Evolutionary conservation across 345 rosid genomes (phyloP), one percentile per base, ranked within the genome.

Genomic region (Syzygium jambos): DNA sequence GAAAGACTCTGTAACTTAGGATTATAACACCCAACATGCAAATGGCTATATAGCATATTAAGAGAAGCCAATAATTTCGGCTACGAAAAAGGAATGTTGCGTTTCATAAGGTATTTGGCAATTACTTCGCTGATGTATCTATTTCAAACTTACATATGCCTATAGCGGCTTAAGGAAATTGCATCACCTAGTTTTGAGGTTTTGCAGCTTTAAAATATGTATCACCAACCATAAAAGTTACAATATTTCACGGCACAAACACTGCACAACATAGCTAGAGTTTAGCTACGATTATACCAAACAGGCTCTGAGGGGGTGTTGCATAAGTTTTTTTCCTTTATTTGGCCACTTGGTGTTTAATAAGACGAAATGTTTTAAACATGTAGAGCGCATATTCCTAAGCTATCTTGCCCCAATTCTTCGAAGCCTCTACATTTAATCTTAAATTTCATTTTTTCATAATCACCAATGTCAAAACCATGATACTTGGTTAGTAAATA

Each of bases 1-100:
- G 17, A 5, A 52, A 13, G 73, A 61, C 38, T 2, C 5, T n/a
- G 38, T 61, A 13, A n/a, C 73, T 61, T 61, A n/a, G 17, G 34
- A n/a, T 61, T 61, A 61, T n/a, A 61, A 61, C 17, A n/a, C 17
- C 14, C n/a, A 17, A n/a, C 9, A 13, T n/a, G 19, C 9, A n/a
- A 61, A 61, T 61, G 34, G 30, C 17, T n/a, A n/a, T n/a, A 61
- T 61, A 61, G 16, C 54, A 14, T 13, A 15, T 4, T 15, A 52
- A n/a, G 2, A 61, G 38, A 5, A 61, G 7, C 2, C 12, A 25
- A 2, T 6, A 0, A 12, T 59, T 59, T 59, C 11, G 0, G 11
- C 23, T 7, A 10, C 5, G 38, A 30, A 65, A 65, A 30, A 65
- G 1, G 22, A 9, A 0, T 2, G 43, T 16, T 30, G 4, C 19